Evolutionary conservation across 2,329 filamentous ascomycete genomes (phyloP).

Genomic region (Chaetomium olivaceum): DNA sequence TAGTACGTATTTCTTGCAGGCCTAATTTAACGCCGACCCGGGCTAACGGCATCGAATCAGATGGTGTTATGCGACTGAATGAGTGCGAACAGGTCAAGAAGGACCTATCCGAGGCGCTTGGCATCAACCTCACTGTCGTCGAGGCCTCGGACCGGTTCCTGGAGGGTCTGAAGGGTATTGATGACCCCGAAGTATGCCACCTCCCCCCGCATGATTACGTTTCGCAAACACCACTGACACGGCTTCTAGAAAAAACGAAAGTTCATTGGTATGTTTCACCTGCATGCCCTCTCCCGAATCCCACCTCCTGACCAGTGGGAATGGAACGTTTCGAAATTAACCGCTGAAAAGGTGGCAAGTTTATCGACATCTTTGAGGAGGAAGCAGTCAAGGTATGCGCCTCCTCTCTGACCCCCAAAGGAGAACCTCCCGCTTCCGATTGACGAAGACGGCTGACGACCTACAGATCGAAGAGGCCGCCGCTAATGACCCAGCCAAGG

Average conservation of each 20-base stretch:
- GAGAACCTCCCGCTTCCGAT: neutral
- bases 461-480: constrained; percentile 68
- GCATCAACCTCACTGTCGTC: constrained; percentile 87
- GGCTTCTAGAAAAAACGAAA: constrained; percentile 60
- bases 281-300: neutral
- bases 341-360: constrained; percentile 27
- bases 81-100: constrained; percentile 82
- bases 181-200: constrained; percentile 64
- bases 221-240: constrained; percentile 5
- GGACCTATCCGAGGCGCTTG: constrained; percentile 74
- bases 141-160: constrained; percentile 79
- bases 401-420: neutral
- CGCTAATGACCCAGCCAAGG: constrained; percentile 58
- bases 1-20: constrained; percentile 42
- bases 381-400: constrained; percentile 53
- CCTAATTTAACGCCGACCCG: constrained; percentile 9
- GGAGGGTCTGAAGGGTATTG: constrained; percentile 70
- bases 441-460: constrained; percentile 8
- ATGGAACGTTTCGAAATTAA: constrained; percentile 12
- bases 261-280: constrained; percentile 66
- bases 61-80: constrained; percentile 71
- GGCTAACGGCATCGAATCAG: constrained; percentile 23
- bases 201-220: neutral
- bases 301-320: neutral
- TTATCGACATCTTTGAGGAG: constrained; percentile 70